Evolutionary conservation across 2,329 filamentous ascomycete species (phyloP), one percentile per base, ranked within the genome.

Genomic region (Fusarium nygamai): DNA sequence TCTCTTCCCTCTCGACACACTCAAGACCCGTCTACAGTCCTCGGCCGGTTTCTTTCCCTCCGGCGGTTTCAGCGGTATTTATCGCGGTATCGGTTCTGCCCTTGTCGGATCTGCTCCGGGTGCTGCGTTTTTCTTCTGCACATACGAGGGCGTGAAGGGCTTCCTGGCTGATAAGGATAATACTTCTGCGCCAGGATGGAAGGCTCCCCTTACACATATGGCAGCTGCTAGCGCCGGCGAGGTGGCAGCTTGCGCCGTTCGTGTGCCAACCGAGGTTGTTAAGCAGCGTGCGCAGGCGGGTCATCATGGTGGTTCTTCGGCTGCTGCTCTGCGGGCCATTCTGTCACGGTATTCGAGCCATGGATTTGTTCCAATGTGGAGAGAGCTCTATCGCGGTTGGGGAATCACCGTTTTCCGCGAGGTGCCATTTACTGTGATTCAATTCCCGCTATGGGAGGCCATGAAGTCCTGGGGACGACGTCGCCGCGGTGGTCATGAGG

Each of bases 11-110:
- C 94, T 99, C 87, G 97, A 99, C 89, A 99, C 96, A 0, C 92
- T 99, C 81, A 99, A 99, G 86, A 99, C 97, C 48, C 95, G 96
- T 22, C 94, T 99, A 12, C 96, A 99, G 86, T 94, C 95, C 73
- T 89, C 89, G 54, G 82, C 88, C 64, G 91, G 92, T 82, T 95
- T 98, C 86, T 91, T 94, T 80, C 88, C 93, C 64, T 92, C 92
- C 6, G 96, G 96, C 81, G 96, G 96, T 80, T 95, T 98, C 88
- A 89, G 89, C 57, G 95, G 96, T 71, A 94, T 98, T 78, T 99
- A 99, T 86, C 92, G 94, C 51, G 96, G 96, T 81, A 91, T 99
- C 22, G 96, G 96, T 56, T 94, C 91, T 66, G 95, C 95, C 2
- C 87, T 98, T 58, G 92, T 98, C 66, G 96, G 97, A 36, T 97